Evolutionary conservation across 1,139 yeast species (phyloP).

Genomic region (Kodamaea arcana): DNA sequence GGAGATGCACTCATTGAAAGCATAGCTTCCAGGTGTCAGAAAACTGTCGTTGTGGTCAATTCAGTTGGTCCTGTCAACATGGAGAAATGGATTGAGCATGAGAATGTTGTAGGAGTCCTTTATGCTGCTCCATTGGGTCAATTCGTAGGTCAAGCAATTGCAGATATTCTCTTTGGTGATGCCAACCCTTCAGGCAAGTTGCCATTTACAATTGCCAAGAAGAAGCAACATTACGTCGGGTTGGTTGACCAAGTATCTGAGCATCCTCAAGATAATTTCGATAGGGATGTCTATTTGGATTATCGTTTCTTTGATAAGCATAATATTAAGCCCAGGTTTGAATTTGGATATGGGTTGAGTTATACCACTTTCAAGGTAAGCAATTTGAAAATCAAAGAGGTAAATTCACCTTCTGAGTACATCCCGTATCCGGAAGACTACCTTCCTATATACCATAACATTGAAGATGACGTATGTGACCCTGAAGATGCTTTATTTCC

Average conservation of each 20-base stretch:
- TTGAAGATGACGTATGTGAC: conserved; percentile 49
- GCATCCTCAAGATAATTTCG: conserved; percentile 46
- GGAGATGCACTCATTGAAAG: conserved; percentile 52
- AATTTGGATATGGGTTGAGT: conserved; percentile 60
- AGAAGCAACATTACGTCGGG: conserved; percentile 51
- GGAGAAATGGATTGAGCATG: conserved; percentile 57
- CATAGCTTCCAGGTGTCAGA: conserved; percentile 46
- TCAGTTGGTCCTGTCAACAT: conserved; percentile 59
- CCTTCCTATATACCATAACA: conserved; percentile 34
- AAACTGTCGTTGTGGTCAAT: conserved; percentile 55
- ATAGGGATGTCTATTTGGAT: conserved; percentile 49
- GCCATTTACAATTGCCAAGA: conserved; percentile 60
- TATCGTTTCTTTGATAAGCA: conserved; percentile 55
- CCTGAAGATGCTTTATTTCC: conserved; percentile 58
- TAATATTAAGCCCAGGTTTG: conserved; percentile 53
- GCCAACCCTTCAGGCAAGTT: conserved; percentile 58
- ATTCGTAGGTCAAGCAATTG: conserved; percentile 39
- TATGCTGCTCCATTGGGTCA: conserved; percentile 59
- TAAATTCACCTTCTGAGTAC: conserved; percentile 43
- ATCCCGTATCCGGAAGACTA: conserved; percentile 50
- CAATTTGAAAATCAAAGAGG: conserved; percentile 38
- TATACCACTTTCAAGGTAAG: conserved; percentile 46
- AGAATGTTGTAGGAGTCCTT: conserved; percentile 54
- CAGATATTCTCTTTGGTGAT: conserved; percentile 52
- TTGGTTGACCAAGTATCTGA: conserved; percentile 32